Evolutionary conservation across 768 basidiomycete species (phyloP).

Genomic region (Paxillus rubicundulus): DNA sequence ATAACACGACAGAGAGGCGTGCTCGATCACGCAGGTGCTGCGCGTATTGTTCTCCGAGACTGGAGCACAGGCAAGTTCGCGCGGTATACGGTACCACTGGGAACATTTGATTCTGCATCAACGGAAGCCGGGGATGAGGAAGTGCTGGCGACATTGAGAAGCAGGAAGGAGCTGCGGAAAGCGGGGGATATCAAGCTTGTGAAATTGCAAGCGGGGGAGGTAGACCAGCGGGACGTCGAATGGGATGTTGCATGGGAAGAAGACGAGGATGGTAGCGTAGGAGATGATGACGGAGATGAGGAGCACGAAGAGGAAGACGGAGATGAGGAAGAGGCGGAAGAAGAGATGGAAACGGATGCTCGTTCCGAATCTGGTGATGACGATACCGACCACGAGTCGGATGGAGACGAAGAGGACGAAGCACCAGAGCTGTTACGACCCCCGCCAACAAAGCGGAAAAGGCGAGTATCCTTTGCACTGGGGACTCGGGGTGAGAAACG

Average conservation of each 20-base stretch:
- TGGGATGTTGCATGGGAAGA: constrained; percentile 37
- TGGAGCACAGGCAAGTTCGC: constrained; percentile 77
- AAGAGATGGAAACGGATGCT: constrained; percentile 33
- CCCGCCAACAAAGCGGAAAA: constrained; percentile 44
- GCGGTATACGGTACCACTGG: constrained; percentile 63
- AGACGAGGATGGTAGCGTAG: constrained; percentile 26
- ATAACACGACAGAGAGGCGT: constrained; percentile 56
- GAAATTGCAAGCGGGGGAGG: constrained; percentile 40
- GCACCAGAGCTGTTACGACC: constrained; percentile 37
- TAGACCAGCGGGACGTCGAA: constrained; percentile 43
- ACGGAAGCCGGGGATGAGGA: constrained; percentile 40
- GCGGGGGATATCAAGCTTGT: constrained; percentile 52
- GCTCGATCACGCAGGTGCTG: constrained; percentile 69
- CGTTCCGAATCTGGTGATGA: constrained; percentile 27
- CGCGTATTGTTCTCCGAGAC: constrained; percentile 78
- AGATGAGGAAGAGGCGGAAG: constrained; percentile 32
- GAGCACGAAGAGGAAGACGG: constrained; percentile 37
- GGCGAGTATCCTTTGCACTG: constrained; percentile 46
- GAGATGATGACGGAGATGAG: constrained; percentile 35
- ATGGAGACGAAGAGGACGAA: constrained; percentile 42
- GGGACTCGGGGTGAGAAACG: constrained; percentile 12
- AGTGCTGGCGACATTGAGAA: constrained; percentile 46
- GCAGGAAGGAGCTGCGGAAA: constrained; percentile 70
- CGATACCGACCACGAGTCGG: constrained; percentile 28
- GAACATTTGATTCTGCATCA: constrained; percentile 8